Base-by-base conservation (phyloP, 2,329 filamentous ascomycete genomes). In the Fusarium sp. region DNA sequence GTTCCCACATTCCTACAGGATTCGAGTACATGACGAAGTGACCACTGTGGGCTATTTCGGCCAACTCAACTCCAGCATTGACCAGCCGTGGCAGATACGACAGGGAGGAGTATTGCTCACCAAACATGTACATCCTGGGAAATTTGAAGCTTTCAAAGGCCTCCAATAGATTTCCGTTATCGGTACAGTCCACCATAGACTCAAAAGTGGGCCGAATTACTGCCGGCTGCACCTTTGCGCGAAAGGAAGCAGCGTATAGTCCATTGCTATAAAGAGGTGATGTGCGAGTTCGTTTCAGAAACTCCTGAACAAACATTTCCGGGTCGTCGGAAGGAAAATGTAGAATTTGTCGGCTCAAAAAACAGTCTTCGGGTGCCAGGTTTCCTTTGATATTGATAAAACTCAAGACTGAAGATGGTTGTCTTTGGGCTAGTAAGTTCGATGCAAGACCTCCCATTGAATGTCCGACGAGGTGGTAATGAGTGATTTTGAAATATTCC, bases 21-120 rank as follows among this genome's bases (percentile, higher is more conserved):
- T 49, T 49, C 2, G 47, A 49, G n/a, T 49, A 49, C 32, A 49
- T 49, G 17, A 49, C 33, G 27, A 49, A 49, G 14, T 49, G 47
- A 3, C 47, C 33, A 15, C 47, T 49, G 3, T 49, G 22, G 2
- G 47, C 22, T 19, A 49, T 49, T 7, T 49, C 22, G n/a, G 32
- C 47, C 11, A 49, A n/a, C 5, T 49, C 33, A 6, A 49, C 32
- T 1, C 47, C 47, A 2, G 22, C 47, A 15, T 27, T 39, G 1
- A 39, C 20, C 22, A 49, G 23, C 4, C 47, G 22, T 7, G 32
- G 47, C 23, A 49, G 6, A 37, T 49, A 49, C 6, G 33, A 49
- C 9, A 49, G 14, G 5, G 32, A 39, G 15, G 47, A 35, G 3
- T 49, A 49, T n/a, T 49, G 32, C 22, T 27, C 33, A 10, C 33